Conservation (phyloP, 2,329 filamentous ascomycete genomes). For the Clonostachys rhizophaga region DNA sequence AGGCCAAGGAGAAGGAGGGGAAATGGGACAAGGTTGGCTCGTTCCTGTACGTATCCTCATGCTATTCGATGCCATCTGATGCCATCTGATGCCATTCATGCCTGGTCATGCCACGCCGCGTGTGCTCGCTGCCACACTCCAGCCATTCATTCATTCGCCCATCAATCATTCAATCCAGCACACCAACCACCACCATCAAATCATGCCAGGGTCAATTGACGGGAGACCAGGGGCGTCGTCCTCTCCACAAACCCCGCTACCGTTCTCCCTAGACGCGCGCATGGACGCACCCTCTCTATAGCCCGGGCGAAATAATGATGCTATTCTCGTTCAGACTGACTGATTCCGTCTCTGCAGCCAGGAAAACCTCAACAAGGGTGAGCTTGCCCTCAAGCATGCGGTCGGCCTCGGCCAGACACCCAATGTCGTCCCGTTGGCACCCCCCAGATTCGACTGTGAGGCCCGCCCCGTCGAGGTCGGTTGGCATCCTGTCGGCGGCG, state of each 20-base stretch:
- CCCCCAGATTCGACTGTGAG: conserved; percentile 19
- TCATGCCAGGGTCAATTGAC: too few relatives aligned
- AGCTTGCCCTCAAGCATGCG: conserved; percentile 26
- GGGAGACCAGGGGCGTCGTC: not conserved
- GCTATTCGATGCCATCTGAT: too few relatives aligned
- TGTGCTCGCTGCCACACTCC: too few relatives aligned
- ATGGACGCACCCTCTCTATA: too few relatives aligned
- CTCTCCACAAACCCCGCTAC: not conserved
- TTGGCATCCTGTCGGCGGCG: conserved; percentile 53
- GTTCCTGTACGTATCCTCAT: conserved; percentile 19
- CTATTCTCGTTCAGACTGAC: not conserved
- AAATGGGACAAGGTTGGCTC: conserved; percentile 22
- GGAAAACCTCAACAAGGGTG: conserved; percentile 25
- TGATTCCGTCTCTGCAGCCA: conserved; percentile 8
- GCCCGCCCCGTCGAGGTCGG: conserved; percentile 41
- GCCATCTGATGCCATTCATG: too few relatives aligned
- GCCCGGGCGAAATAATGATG: too few relatives aligned
- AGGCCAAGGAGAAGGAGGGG: conserved; percentile 10
- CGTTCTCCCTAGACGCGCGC: too few relatives aligned
- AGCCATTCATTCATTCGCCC: too few relatives aligned
- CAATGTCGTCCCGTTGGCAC: conserved; percentile 20
- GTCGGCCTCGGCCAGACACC: conserved; percentile 20
- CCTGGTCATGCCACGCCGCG: too few relatives aligned
- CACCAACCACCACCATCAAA: too few relatives aligned
- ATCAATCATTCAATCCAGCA: too few relatives aligned